These are phyloP conservation scores for Populus tremula DNA, from an alignment of 345 rosid species.

Conservation along the genomic window DNA sequence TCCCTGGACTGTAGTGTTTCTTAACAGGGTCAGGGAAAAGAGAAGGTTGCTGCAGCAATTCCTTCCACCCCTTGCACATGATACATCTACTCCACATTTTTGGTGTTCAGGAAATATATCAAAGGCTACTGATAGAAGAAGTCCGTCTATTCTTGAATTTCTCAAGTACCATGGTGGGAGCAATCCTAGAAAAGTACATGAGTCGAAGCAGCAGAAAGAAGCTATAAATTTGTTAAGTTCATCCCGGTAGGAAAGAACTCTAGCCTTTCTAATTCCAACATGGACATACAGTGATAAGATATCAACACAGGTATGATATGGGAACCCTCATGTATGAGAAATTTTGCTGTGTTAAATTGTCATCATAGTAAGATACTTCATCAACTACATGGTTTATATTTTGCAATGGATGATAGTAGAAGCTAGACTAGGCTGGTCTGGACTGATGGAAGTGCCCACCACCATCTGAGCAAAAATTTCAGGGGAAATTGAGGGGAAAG, in stretches of 20 bases:
- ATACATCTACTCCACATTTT: slow-evolving; percentile 37
- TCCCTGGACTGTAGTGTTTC: slow-evolving; percentile 93
- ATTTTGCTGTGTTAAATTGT: not conserved
- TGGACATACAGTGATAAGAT: slow-evolving; percentile 75
- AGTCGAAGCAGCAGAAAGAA: slow-evolving; percentile 58
- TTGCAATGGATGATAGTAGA: slow-evolving; percentile 45
- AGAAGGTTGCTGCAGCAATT: slow-evolving; percentile 60
- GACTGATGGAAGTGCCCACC: slow-evolving; percentile 43
- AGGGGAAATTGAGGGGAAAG: slow-evolving; percentile 11
- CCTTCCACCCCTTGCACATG: slow-evolving; percentile 57
- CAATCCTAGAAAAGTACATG: slow-evolving; percentile 33
- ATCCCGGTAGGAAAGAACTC: slow-evolving; percentile 32
- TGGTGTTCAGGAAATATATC: slow-evolving; percentile 34
- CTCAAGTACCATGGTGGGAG: slow-evolving; percentile 75
- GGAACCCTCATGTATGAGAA: not conserved
- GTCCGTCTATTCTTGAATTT: slow-evolving; percentile 75
- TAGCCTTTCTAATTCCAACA: slow-evolving; percentile 38
- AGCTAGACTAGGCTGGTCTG: slow-evolving; percentile 79
- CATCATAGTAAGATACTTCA: not conserved
- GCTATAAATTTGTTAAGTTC: slow-evolving; percentile 38
- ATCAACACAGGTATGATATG: slow-evolving; percentile 57
- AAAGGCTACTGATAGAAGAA: slow-evolving; percentile 56
- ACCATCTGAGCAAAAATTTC: slow-evolving; percentile 28
- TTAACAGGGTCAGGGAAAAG: slow-evolving; percentile 76
- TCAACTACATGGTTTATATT: slow-evolving; percentile 60